Evolutionary conservation across 177 flowering plant species (phyloP).

Genomic region (Telopea speciosissima): DNA sequence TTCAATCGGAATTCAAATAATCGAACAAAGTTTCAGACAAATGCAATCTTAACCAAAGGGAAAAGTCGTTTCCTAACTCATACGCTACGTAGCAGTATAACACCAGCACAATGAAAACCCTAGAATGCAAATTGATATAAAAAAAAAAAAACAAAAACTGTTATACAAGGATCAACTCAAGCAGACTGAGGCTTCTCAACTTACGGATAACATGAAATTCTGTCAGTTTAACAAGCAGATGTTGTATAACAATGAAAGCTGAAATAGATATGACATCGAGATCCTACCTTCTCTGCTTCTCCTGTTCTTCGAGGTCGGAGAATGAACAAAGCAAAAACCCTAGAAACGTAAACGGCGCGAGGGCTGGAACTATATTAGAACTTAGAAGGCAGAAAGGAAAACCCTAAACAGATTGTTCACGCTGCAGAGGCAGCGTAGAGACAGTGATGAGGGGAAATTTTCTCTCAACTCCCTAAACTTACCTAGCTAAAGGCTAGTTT

Average conservation of each 20-base stretch:
- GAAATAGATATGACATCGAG: not conserved
- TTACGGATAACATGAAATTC: too few relatives aligned
- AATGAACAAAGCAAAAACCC: not conserved
- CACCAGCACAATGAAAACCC: not conserved
- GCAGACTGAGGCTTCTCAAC: not conserved
- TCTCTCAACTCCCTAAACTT: too few relatives aligned
- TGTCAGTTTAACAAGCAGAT: not conserved
- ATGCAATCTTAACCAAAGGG: too few relatives aligned
- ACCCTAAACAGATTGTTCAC: too few relatives aligned
- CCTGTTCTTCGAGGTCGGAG: not conserved
- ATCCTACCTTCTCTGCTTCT: not conserved
- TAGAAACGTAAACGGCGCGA: not conserved
- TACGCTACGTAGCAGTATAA: not conserved
- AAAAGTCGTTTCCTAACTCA: too few relatives aligned
- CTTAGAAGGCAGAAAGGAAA: not conserved
- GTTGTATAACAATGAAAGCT: not conserved
- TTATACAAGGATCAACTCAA: not conserved
- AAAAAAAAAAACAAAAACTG: too few relatives aligned
- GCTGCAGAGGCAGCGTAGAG: too few relatives aligned
- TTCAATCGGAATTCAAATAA: too few relatives aligned
- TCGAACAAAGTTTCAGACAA: too few relatives aligned
- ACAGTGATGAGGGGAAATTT: too few relatives aligned
- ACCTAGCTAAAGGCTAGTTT: too few relatives aligned
- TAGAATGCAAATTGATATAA: not conserved
- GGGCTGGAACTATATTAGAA: not conserved